Evolutionary conservation across 768 basidiomycete species (phyloP).

Genomic region (Amanita rubescens): DNA sequence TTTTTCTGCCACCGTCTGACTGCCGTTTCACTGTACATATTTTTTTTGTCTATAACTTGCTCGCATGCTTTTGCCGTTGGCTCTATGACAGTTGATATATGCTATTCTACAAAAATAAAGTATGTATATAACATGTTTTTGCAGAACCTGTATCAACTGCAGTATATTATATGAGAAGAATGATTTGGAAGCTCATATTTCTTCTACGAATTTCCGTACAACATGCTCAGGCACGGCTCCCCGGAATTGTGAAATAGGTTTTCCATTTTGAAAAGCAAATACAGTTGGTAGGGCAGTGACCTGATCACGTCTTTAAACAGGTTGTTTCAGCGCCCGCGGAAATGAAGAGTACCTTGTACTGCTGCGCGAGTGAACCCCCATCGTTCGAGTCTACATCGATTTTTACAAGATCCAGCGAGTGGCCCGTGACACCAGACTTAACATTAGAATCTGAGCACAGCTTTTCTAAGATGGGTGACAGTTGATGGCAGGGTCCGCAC

Average conservation of each 20-base stretch:
- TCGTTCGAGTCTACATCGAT: slow-evolving; percentile 54
- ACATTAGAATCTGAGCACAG: slow-evolving; percentile 37
- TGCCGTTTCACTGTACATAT: slow-evolving; percentile 11
- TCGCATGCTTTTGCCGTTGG: slow-evolving; percentile 9
- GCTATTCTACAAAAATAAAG: slow-evolving; percentile 8
- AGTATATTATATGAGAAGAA: too few species aligned
- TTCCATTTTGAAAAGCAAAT: slow-evolving; percentile 63
- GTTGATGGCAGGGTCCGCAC: slow-evolving; percentile 69
- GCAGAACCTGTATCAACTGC: neutral
- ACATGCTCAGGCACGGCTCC: slow-evolving; percentile 45
- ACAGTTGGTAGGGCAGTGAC: slow-evolving; percentile 75
- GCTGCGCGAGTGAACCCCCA: slow-evolving; percentile 40
- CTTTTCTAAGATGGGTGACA: slow-evolving; percentile 63
- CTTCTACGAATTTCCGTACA: slow-evolving; percentile 39
- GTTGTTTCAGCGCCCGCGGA: neutral
- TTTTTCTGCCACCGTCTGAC: neutral
- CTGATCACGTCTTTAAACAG: slow-evolving; percentile 26
- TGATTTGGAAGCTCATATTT: slow-evolving; percentile 24
- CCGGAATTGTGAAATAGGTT: slow-evolving; percentile 51
- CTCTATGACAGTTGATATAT: slow-evolving; percentile 11
- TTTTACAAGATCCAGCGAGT: slow-evolving; percentile 64
- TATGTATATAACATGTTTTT: neutral
- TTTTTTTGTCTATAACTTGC: too few species aligned
- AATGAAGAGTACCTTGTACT: slow-evolving; percentile 40
- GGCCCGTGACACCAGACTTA: slow-evolving; percentile 41